A percentile compares a stretch with the other conserved stretches of the same genome.
Conservation (phyloP, 192 early-diverging fungal species). For the Coemansia sp. region DNA sequence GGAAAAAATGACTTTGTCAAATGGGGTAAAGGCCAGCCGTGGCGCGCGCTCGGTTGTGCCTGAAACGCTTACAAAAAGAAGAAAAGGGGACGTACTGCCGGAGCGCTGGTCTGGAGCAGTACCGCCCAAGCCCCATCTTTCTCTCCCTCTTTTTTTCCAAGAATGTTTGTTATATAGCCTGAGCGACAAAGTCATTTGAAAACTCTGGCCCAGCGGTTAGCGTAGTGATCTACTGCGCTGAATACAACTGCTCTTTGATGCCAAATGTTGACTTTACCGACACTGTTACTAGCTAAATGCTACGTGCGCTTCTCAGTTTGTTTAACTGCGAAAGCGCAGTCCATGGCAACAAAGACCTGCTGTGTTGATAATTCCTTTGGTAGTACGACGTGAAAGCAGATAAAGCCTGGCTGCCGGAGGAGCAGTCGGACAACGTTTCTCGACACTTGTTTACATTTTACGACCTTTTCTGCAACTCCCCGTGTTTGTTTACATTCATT, state of each 20-base stretch:
- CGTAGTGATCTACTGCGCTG: neutral
- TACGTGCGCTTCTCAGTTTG: neutral
- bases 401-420: neutral
- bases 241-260: neutral
- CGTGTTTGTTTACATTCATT: too few relatives aligned
- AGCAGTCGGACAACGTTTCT: slow-evolving; percentile 1
- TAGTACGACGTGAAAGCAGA: neutral
- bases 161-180: neutral
- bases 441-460: slow-evolving; percentile 1
- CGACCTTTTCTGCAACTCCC: neutral
- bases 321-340: neutral
- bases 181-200: too few relatives aligned
- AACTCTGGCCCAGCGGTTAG: too few relatives aligned
- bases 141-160: neutral
- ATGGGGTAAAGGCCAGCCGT: neutral
- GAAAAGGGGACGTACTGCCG: neutral
- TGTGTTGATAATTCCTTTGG: too few relatives aligned
- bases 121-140: neutral
- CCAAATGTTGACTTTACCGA: neutral
- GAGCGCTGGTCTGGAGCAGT: neutral
- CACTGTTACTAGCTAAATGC: neutral
- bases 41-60: neutral
- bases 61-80: neutral
- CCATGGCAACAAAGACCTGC: too few relatives aligned
- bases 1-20: neutral